These are phyloP conservation scores for Saitozyma sp. DNA, from an alignment of 768 basidiomycete species.

Conservation along the genomic window DNA sequence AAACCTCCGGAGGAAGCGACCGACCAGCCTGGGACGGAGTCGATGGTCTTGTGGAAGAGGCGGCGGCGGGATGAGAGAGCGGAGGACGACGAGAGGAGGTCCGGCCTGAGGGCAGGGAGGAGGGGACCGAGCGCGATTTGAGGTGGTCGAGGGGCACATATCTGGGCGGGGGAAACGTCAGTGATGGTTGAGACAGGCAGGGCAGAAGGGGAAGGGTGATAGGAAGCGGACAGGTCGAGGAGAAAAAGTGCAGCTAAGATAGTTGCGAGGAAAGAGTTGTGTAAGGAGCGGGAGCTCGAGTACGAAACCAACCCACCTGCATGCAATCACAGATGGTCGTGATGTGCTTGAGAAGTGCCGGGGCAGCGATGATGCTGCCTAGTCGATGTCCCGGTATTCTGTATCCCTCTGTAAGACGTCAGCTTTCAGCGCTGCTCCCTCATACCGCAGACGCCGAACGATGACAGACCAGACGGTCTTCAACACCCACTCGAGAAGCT, in stretches of 20 bases:
- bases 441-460: neutral
- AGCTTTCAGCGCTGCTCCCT: neutral
- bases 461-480: neutral
- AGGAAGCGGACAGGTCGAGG: neutral
- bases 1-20: constrained; percentile 70
- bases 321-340: constrained; percentile 72
- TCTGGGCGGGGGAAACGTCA: constrained; percentile 43
- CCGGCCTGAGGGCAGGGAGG: constrained; percentile 59
- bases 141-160: constrained; percentile 72
- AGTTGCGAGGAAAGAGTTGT: neutral
- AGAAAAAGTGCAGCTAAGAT: neutral
- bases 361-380: constrained; percentile 68
- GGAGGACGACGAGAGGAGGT: constrained; percentile 59
- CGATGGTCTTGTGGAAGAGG: constrained; percentile 61
- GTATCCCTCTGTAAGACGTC: constrained; percentile 36
- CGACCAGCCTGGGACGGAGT: constrained; percentile 59
- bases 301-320: constrained; percentile 55
- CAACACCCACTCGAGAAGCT: constrained; percentile 73
- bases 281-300: neutral
- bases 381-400: constrained; percentile 72
- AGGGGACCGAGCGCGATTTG: constrained; percentile 67
- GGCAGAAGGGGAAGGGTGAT: neutral
- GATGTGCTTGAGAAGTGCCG: constrained; percentile 59
- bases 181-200: neutral
- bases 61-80: constrained; percentile 60